Evolutionary conservation across 2,329 filamentous ascomycete genomes (phyloP).

Genomic region (Penicillium sclerotigenum): DNA sequence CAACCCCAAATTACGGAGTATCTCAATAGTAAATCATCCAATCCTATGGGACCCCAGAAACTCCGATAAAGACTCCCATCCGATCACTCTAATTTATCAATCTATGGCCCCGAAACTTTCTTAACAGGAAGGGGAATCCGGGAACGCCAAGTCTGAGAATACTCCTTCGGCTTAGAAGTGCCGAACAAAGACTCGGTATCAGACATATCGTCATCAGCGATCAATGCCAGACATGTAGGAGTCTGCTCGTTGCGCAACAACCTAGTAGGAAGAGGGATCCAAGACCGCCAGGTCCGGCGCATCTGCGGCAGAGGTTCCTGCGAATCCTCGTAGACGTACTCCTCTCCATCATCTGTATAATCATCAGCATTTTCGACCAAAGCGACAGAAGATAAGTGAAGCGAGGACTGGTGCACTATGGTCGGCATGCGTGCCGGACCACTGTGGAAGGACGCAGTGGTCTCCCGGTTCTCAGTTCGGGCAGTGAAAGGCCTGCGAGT

Average conservation of each 20-base stretch:
- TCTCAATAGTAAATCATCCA: background rate
- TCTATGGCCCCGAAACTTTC: background rate
- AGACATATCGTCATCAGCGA: background rate
- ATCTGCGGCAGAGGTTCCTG: background rate
- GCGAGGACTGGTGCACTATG: background rate
- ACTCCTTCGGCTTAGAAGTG: background rate
- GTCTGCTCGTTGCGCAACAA: background rate
- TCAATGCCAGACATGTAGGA: background rate
- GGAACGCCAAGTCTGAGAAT: background rate
- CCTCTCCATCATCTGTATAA: background rate
- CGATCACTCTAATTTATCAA: background rate
- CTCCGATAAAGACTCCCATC: conserved; percentile 14
- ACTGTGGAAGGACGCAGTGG: background rate
- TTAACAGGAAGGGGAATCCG: conserved; percentile 1
- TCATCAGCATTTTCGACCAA: background rate
- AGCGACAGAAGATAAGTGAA: background rate
- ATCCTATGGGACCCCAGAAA: conserved; percentile 7
- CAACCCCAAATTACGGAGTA: background rate
- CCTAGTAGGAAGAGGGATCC: conserved; percentile 1
- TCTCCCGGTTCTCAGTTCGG: background rate
- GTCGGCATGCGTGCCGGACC: background rate
- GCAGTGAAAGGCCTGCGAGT: too few species aligned
- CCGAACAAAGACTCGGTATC: background rate
- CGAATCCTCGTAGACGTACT: background rate
- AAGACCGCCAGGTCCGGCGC: background rate